Evolutionary conservation across 495 filamentous ascomycete species (phyloP).

Genomic region (Penicillium antarcticum): DNA sequence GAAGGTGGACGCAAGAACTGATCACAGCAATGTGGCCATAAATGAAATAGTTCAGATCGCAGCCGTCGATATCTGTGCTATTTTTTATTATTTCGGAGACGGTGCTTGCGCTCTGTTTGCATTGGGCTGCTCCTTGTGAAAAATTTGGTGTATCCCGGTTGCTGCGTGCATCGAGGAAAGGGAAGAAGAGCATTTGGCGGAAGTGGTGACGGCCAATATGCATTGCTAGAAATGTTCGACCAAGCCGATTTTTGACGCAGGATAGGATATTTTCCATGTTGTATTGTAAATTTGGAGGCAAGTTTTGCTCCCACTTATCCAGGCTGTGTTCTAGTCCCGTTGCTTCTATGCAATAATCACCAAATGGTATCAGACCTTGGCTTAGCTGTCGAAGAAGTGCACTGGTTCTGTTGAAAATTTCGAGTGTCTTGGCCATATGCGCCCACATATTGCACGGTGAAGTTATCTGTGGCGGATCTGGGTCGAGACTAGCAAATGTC

Average conservation of each 20-base stretch:
- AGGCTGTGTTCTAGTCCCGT: slow-evolving; percentile 5
- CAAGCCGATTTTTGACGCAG: slow-evolving; percentile 9
- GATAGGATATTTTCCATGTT: slow-evolving; percentile 12
- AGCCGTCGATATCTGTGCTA: slow-evolving; percentile 11
- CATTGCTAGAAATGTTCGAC: slow-evolving; percentile 22
- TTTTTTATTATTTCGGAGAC: slow-evolving; percentile 15
- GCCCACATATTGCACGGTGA: slow-evolving; percentile 21
- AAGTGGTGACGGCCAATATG: slow-evolving; percentile 25
- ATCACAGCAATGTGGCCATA: slow-evolving; percentile 23
- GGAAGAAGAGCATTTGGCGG: slow-evolving; percentile 25
- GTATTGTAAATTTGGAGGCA: slow-evolving; percentile 11
- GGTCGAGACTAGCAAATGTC: slow-evolving; percentile 7
- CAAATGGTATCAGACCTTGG: slow-evolving; percentile 9
- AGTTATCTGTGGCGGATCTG: not conserved
- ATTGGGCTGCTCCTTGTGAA: slow-evolving; percentile 5
- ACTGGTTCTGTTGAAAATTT: slow-evolving; percentile 18
- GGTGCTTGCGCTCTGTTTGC: slow-evolving; percentile 15
- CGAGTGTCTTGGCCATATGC: slow-evolving; percentile 20
- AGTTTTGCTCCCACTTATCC: slow-evolving; percentile 11
- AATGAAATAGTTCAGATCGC: slow-evolving; percentile 21
- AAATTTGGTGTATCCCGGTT: not conserved
- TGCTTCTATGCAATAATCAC: slow-evolving; percentile 13
- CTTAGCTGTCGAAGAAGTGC: slow-evolving; percentile 14
- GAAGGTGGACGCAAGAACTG: slow-evolving; percentile 26
- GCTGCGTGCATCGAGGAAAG: slow-evolving; percentile 14